Conservation (phyloP, 352 stramenopile species). For the Phytophthora pluvialis region DNA sequence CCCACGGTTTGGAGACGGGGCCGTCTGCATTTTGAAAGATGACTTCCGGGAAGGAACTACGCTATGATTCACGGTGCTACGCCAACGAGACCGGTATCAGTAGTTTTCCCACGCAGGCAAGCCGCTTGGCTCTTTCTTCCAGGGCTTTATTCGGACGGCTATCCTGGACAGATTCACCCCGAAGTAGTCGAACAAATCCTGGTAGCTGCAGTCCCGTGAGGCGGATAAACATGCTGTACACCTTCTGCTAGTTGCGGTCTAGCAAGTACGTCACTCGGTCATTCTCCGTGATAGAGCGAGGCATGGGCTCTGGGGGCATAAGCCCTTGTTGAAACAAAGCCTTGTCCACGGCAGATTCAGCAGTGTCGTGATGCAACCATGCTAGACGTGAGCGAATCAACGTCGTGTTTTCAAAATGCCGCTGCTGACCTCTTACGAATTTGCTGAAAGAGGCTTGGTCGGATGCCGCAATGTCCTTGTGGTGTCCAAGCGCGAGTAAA, state of each 20-base stretch:
- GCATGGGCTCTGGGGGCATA: neutral
- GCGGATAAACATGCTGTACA: constrained; percentile 14
- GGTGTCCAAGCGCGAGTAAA: neutral
- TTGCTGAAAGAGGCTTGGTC: too few relatives aligned
- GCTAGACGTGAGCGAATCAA: too few relatives aligned
- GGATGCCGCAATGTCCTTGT: neutral
- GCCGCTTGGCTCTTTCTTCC: neutral
- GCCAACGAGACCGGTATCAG: neutral
- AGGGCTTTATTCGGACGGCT: constrained; percentile 12
- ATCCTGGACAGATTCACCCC: constrained; percentile 9
- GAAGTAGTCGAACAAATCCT: constrained; percentile 16
- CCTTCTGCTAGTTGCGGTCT: neutral
- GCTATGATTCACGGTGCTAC: constrained; percentile 2
- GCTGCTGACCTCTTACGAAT: too few relatives aligned
- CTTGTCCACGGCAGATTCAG: too few relatives aligned
- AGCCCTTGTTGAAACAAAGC: neutral
- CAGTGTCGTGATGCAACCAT: too few relatives aligned
- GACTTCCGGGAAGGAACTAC: constrained; percentile 2
- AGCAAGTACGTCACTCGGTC: neutral
- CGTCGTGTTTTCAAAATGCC: too few relatives aligned
- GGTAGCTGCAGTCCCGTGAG: neutral
- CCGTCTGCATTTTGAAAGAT: neutral
- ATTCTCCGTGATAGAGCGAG: neutral
- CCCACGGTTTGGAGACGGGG: neutral
- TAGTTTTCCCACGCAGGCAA: constrained; percentile 2